Evolutionary conservation across 257 asterid genomes (phyloP).

Genomic region (Solanum ahanhuiri): DNA sequence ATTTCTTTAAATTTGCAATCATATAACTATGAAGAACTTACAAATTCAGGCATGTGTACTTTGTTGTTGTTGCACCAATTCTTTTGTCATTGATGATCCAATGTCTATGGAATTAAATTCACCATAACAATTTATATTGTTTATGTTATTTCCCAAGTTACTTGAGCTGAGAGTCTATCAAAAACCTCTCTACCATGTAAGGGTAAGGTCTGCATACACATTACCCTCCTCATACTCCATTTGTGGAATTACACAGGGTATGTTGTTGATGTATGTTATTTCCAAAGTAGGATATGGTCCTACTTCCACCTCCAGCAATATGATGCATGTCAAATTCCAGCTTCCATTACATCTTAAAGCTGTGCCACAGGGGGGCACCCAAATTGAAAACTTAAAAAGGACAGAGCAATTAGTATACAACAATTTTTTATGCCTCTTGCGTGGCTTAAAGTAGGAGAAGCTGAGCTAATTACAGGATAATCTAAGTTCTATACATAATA

Average conservation of each 20-base stretch:
- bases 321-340: background rate
- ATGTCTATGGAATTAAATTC: background rate
- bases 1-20: background rate
- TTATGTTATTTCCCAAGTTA: background rate
- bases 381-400: background rate
- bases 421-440: background rate
- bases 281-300: background rate
- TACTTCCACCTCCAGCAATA: background rate
- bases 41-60: background rate
- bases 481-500: constrained; percentile 1
- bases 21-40: background rate
- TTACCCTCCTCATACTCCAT: background rate
- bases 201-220: background rate
- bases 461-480: background rate
- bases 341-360: background rate
- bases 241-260: background rate
- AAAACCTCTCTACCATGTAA: background rate
- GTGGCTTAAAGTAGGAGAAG: background rate
- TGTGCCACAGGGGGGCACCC: background rate
- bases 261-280: background rate
- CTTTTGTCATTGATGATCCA: background rate
- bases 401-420: background rate
- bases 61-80: background rate
- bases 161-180: background rate
- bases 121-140: background rate